Conservation (phyloP, 306 rosid genomes). For the Vigna reflexopilosa region DNA sequence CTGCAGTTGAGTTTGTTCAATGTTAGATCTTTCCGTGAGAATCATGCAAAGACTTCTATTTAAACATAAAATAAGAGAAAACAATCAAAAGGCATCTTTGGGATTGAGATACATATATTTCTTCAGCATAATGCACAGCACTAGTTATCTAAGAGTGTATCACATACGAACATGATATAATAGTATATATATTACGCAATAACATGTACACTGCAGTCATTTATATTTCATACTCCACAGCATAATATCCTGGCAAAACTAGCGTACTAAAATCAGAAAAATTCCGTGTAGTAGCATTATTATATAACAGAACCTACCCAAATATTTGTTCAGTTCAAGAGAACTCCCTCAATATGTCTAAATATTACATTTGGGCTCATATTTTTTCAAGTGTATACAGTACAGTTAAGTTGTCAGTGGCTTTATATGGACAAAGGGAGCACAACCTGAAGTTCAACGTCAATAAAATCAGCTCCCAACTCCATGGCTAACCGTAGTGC, state of each 20-base stretch:
- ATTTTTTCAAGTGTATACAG: not conserved
- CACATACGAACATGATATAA: slow-evolving; percentile 9
- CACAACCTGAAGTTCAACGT: slow-evolving; percentile 79
- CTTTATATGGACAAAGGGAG: not conserved
- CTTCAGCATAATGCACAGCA: slow-evolving; percentile 19
- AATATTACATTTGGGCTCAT: not conserved
- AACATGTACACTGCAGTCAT: slow-evolving; percentile 2
- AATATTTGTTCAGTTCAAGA: not conserved
- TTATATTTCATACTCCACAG: slow-evolving; percentile 10
- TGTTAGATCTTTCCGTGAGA: not conserved
- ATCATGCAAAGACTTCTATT: not conserved
- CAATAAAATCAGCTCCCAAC: slow-evolving; percentile 81
- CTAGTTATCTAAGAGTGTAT: not conserved
- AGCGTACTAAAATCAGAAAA: not conserved
- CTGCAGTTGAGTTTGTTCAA: not conserved
- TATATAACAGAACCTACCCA: slow-evolving; percentile 37
- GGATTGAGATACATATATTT: slow-evolving; percentile 22
- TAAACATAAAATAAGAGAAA: not conserved
- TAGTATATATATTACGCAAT: slow-evolving; percentile 17
- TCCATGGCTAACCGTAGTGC: slow-evolving; percentile 75
- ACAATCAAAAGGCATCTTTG: not conserved
- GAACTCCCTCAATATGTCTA: not conserved
- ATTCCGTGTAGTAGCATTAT: not conserved
- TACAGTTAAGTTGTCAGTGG: not conserved
- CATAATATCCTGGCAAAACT: slow-evolving; percentile 7